Evolutionary conservation across 2,329 filamentous ascomycete species (phyloP), one percentile per base, ranked within the genome.

Genomic region (Cadophora gregata): DNA sequence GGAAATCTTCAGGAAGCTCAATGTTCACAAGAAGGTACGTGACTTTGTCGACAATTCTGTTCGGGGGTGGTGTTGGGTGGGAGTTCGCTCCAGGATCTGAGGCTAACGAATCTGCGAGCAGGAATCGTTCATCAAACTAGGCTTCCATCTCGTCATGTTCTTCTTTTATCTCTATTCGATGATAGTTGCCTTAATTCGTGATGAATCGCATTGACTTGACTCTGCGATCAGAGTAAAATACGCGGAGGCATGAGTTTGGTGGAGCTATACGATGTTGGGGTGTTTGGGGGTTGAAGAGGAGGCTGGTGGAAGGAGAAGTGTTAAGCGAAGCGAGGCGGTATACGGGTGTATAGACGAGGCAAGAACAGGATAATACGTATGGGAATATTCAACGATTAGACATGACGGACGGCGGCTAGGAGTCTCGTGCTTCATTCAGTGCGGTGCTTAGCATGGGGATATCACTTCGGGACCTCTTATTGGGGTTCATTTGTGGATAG

Each of bases 41-140:
- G 7, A n/a, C 6, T n/a, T 9, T 36, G 5, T 31, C n/a, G n/a
- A n/a, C n/a, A n/a, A n/a, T n/a, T n/a, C n/a, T n/a, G n/a, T 10
- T n/a, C 4, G 36, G 1, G 29, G 3, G 27, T 53, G 6, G 24
- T 12, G 38, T 33, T 16, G 29, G 21, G 16, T 25, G 6, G 4
- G 29, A 1, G 59, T 55, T 36, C 21, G 21, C 10, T n/a, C 10
- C 9, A 14, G 48, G 59, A 31, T 36, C 51, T 36, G 48, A 55
- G 47, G 33, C 48, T 65, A 61, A 65, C 25, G 31, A 56, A 65
- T 25, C 45, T 67, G 50, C 33, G n/a, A 19, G 19, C 63, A 97
- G 94, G 96, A 99, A 88, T 98, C 96, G 0, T 99, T 99, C 81
- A 90, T 96, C 84, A 99, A 99, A 85, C 92, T 99, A 51, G 96